Conservation (phyloP, 148 eudicot genomes). For the Rheum nobile region DNA sequence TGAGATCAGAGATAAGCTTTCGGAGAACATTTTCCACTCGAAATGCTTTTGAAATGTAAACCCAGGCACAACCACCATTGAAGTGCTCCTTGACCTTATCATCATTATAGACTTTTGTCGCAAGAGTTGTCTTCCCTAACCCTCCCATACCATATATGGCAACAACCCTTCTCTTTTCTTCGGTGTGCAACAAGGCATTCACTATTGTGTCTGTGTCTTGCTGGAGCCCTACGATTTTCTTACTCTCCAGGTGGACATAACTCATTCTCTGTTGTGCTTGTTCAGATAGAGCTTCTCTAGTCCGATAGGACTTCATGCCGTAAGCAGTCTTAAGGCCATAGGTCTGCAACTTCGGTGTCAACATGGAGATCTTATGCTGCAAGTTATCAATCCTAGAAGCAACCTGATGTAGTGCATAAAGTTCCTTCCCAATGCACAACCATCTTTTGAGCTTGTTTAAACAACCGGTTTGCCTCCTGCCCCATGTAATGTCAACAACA, state of each 20-base stretch:
- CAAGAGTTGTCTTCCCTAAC: slow-evolving; percentile 25
- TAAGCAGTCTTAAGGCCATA: slow-evolving; percentile 17
- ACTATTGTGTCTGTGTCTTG: slow-evolving; percentile 15
- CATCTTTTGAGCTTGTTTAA: slow-evolving; percentile 15
- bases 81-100: slow-evolving; percentile 8
- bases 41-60: not conserved
- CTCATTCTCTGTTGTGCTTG: not conserved
- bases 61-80: not conserved
- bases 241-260: slow-evolving; percentile 3
- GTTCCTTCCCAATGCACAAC: slow-evolving; percentile 15
- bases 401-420: slow-evolving; percentile 18
- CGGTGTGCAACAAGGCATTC: not conserved
- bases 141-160: slow-evolving; percentile 23
- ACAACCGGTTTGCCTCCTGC: not conserved
- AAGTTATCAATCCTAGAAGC: slow-evolving; percentile 16
- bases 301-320: not conserved
- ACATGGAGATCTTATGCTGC: slow-evolving; percentile 8
- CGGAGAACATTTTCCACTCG: slow-evolving; percentile 6
- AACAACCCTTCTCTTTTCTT: slow-evolving; percentile 11
- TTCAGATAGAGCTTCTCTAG: not conserved
- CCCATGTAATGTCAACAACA: not conserved
- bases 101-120: slow-evolving; percentile 13
- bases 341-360: slow-evolving; percentile 19
- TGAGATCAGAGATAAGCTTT: slow-evolving; percentile 7
- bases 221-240: slow-evolving; percentile 14